phyloP scores from a whole-genome alignment of 2,329 filamentous ascomycete species.

The Trichoderma sp. region DNA sequence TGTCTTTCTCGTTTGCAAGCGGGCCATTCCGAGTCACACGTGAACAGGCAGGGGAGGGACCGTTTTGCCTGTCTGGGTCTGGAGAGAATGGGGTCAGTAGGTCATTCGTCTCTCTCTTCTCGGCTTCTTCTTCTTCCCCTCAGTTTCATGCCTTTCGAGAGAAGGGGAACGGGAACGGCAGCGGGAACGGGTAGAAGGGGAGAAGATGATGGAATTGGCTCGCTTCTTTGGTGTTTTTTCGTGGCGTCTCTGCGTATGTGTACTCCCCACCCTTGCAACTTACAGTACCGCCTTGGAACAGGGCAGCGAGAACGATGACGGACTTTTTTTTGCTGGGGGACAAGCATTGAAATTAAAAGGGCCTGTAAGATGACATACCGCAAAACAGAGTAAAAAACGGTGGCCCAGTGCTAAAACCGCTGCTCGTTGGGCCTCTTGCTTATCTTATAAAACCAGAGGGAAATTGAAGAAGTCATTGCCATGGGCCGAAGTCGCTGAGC shows the following conservation, averaged over 20 bases:
- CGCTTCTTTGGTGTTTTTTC: neutral
- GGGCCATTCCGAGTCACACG: conserved; percentile 11
- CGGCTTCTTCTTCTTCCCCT: neutral
- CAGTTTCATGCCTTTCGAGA: neutral
- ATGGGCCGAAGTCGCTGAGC: neutral
- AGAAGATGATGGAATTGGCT: neutral
- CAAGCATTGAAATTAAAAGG: neutral
- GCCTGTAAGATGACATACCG: conserved; percentile 1
- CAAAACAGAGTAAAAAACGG: neutral
- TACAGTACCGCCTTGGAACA: neutral
- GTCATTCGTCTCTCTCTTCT: neutral
- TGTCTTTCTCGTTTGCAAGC: neutral
- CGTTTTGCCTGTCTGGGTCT: neutral
- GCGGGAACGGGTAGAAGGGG: neutral
- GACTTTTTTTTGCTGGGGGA: neutral
- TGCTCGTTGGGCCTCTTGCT: neutral
- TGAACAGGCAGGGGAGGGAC: conserved; percentile 2
- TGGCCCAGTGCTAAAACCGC: neutral
- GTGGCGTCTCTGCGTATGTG: neutral
- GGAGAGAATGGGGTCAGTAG: neutral
- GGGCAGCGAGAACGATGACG: neutral
- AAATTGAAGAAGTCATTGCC: neutral
- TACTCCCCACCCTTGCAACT: neutral
- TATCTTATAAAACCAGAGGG: neutral
- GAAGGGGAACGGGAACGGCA: too few relatives aligned